Percentiles rank a stretch among this genome's conserved stretches.
Conservation (phyloP, 164 flowering plant species). For the Litsea cubeba region DNA sequence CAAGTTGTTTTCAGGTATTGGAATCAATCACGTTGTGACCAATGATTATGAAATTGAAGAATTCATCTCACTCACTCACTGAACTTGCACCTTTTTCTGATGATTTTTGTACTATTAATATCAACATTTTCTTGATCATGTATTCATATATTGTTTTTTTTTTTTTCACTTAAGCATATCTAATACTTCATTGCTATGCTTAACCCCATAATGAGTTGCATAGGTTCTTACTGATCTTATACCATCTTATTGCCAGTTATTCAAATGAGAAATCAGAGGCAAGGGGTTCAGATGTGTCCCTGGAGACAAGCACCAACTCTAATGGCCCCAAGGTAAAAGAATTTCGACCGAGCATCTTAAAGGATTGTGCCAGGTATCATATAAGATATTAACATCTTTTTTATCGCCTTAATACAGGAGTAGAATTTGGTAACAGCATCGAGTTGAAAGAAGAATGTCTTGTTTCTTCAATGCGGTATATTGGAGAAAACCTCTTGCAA, state of each 20-base stretch:
- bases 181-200: neutral
- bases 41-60: no score
- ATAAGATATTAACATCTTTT: neutral
- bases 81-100: no score
- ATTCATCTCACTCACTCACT: no score
- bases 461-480: neutral
- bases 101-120: neutral
- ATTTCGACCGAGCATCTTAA: neutral
- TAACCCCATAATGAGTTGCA: neutral
- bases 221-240: neutral
- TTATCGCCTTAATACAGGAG: constrained; percentile 1
- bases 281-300: constrained; percentile 34
- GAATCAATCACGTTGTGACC: no score
- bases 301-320: constrained; percentile 22
- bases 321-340: constrained; percentile 21
- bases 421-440: neutral
- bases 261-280: constrained; percentile 73
- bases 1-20: no score
- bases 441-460: neutral
- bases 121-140: neutral
- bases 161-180: neutral
- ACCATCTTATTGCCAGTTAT: constrained; percentile 22
- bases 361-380: neutral
- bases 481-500: neutral
- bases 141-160: neutral